Evolutionary conservation across 139 green algal genomes (phyloP), one percentile per base, ranked within the genome.

Genomic region (Spirogloea muscicola): DNA sequence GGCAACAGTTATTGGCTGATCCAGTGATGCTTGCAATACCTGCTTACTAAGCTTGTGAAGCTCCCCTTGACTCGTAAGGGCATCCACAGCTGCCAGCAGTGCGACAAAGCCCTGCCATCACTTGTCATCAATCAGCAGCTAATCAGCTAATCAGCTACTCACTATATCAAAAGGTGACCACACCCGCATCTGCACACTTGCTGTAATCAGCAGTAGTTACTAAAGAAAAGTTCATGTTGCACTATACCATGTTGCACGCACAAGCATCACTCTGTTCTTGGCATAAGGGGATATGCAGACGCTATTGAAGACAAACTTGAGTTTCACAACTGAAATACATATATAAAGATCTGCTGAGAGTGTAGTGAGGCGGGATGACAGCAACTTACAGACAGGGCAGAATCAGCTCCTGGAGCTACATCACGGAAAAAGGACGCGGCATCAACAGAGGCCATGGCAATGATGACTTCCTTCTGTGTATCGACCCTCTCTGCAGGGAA

Each of bases 391-490:
- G 69, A 77, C 5, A 77, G n/a, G n/a, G 69, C 59, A 9, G 69
- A 77, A 25, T 77, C 69, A 13, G 58, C 69, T 3, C 58, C 69
- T 1, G 42, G 18, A 66, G 61, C 58, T 36, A 58, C 69, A 21
- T 77, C 69, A 7, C 69, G 69, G 25, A 77, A 77, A 21, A 77
- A 77, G 21, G 69, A 46, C 25, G 69, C 27, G 21, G 41, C 58
- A 33, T 77, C 69, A 58, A 77, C 76, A 27, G 64, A 10, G 4
- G 69, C 69, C 61, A 77, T 65, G 33, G 69, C 69, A 9, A 77
- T 10, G n/a, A 77, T 59, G 36, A 70, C 33, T 25, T 31, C 27
- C 36, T 77, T 77, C 29, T 3, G 29, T 25, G 65, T 33, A 25
- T n/a, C 62, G 29, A 44, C 61, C n/a, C 7, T 13, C 44, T 27